Percentiles rank a stretch among this genome's conserved stretches.
Conservation (phyloP, 1,139 yeast species). For the Candida sp. region DNA sequence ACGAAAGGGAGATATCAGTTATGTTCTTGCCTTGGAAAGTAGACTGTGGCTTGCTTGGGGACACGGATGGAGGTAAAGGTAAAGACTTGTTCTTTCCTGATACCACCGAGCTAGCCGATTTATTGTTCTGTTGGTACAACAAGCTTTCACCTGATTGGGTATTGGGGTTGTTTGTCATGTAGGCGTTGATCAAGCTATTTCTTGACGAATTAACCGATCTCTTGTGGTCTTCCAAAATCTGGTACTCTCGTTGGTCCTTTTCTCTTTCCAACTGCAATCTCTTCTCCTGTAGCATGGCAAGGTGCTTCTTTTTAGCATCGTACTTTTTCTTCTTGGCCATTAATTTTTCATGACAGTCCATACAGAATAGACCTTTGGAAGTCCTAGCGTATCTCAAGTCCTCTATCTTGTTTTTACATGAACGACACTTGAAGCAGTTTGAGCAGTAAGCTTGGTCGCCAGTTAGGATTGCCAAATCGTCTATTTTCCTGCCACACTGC, state of each 20-base stretch:
- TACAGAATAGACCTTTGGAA: constrained; percentile 91
- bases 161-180: constrained; percentile 9
- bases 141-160: constrained; percentile 7
- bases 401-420: constrained; percentile 87
- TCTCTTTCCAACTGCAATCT: constrained; percentile 12
- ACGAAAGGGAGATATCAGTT: constrained; percentile 2
- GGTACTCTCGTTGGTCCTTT: constrained; percentile 8
- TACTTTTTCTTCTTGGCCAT: constrained; percentile 67
- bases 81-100: constrained; percentile 31
- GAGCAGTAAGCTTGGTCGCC: constrained; percentile 97
- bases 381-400: constrained; percentile 94
- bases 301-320: constrained; percentile 47
- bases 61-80: constrained; percentile 31
- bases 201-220: constrained; percentile 14
- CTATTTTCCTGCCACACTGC: constrained; percentile 88
- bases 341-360: constrained; percentile 88
- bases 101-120: constrained; percentile 18
- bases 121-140: constrained; percentile 11
- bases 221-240: constrained; percentile 8
- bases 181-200: constrained; percentile 16
- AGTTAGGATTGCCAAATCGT: constrained; percentile 94
- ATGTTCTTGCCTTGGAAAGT: background rate
- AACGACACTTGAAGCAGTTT: constrained; percentile 87
- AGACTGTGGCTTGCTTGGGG: background rate
- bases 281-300: constrained; percentile 19